Evolutionary conservation across 129 eudicot species (phyloP).

Genomic region (Artemisia argyi): DNA sequence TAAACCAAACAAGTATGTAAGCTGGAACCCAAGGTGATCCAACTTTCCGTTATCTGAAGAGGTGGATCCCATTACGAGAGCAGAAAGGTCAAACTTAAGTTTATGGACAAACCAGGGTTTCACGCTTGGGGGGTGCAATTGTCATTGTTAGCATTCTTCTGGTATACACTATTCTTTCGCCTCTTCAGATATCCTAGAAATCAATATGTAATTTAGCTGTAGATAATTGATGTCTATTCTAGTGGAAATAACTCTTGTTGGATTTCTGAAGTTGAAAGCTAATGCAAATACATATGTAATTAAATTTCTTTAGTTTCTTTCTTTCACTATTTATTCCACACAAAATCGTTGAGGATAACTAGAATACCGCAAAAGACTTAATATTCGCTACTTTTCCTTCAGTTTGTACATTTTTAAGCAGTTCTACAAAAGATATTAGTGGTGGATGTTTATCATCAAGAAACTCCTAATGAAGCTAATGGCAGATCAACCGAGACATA

Average conservation of each 20-base stretch:
- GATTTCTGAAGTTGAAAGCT: background rate
- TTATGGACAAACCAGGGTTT: conserved; percentile 89
- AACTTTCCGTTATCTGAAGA: conserved; percentile 85
- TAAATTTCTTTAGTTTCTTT: too few relatives aligned
- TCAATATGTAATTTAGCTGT: conserved; percentile 25
- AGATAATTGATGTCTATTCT: background rate
- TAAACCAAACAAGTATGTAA: conserved; percentile 89
- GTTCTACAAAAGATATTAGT: too few relatives aligned
- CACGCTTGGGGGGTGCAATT: conserved; percentile 75
- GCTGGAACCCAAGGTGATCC: conserved; percentile 92
- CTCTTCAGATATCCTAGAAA: conserved; percentile 35
- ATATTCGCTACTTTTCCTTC: too few relatives aligned
- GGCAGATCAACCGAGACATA: too few relatives aligned
- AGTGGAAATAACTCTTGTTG: background rate
- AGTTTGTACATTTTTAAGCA: too few relatives aligned
- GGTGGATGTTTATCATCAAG: too few relatives aligned
- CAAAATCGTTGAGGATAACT: too few relatives aligned
- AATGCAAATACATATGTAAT: background rate
- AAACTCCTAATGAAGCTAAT: too few relatives aligned
- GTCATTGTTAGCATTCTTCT: conserved; percentile 71
- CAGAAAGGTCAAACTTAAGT: conserved; percentile 85
- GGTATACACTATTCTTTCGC: conserved; percentile 72
- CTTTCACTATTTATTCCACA: too few relatives aligned
- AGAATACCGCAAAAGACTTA: too few relatives aligned
- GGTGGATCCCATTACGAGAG: conserved; percentile 90